Percentiles rank a stretch among this genome's conserved stretches.
phyloP scores from a whole-genome alignment of 2,329 filamentous ascomycete genomes.

The Aspergillus pseudonomiae region DNA sequence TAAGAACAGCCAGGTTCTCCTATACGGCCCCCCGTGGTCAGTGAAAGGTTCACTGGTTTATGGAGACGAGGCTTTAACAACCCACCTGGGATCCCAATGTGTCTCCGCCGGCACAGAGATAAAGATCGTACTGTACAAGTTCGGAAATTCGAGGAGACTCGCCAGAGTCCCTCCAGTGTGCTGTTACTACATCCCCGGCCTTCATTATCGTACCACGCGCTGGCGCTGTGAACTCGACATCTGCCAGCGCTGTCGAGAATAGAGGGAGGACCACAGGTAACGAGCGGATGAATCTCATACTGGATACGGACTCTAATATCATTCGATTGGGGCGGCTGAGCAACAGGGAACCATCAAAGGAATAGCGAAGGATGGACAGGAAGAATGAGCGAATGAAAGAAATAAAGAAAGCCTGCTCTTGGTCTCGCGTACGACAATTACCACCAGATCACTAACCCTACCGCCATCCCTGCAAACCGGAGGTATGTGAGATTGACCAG shows the following conservation, averaged over 20 bases:
- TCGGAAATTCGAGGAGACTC: constrained; percentile 53
- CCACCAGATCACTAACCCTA: neutral
- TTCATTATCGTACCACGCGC: constrained; percentile 54
- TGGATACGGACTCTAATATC: constrained; percentile 13
- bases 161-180: constrained; percentile 62
- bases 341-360: neutral
- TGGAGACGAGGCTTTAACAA: neutral
- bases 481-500: constrained; percentile 6
- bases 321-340: neutral
- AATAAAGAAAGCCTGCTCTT: neutral
- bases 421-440: neutral
- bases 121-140: constrained; percentile 59
- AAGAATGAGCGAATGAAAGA: neutral
- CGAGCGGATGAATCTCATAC: constrained; percentile 31
- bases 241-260: constrained; percentile 51
- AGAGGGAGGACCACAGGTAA: constrained; percentile 42
- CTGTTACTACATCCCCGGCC: constrained; percentile 54
- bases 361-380: neutral
- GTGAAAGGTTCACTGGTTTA: neutral
- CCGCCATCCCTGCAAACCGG: constrained; percentile 10
- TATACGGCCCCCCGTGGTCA: constrained; percentile 23
- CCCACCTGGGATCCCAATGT: constrained; percentile 50
- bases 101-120: constrained; percentile 64
- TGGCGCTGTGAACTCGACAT: constrained; percentile 59
- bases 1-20: constrained; percentile 47